Evolutionary conservation across 2,329 filamentous ascomycete genomes (phyloP), one percentile per base, ranked within the genome.

Genomic region (Lizonia empirigonia): DNA sequence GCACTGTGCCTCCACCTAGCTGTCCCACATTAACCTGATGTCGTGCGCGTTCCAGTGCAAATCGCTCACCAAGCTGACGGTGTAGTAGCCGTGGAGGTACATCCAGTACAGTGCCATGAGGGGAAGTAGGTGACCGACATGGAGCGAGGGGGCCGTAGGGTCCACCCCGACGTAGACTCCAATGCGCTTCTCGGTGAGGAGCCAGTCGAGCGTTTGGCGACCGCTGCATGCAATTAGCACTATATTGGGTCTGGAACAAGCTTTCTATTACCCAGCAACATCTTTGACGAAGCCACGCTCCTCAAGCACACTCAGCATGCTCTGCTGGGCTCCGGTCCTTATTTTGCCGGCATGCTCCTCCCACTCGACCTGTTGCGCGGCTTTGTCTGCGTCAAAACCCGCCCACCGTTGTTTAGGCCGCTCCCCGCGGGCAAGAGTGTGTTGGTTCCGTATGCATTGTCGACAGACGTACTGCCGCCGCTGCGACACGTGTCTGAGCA

Each of bases 101-200:
- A 92, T 82, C 87, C 89, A 93, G 75, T 91, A 91, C 19, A 93
- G 77, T 13, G 88, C 84, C 90, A 94, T 94, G 46, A 93, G 78
- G 18, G 90, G 88, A 12, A 94, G 78, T 5, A 95, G 78, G 67
- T 95, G 89, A 50, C 90, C 90, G 37, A 94, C 78, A 64, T 95
- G 90, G 52, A 94, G 77, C 2, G 90, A 94, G 48, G 84, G 78
- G 12, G 89, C 89, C 0, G 90, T 94, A 5, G 90, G 89, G 67
- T 95, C 90, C 64, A 94, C 84, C 60, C 90, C 90, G 44, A 90
- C 87, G 65, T 95, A 95, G 52, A 83, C 86, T 55, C 86, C 87
- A 60, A 91, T 83, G 55, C 86, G 80, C 67, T 85, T 86, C 20
- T 76, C 71, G 5, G 80, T 82, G 76, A 94, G 82, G 18, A 89